Conservation (phyloP, 192 early-diverging fungal species). For the Rhizophagus prolifer region DNA sequence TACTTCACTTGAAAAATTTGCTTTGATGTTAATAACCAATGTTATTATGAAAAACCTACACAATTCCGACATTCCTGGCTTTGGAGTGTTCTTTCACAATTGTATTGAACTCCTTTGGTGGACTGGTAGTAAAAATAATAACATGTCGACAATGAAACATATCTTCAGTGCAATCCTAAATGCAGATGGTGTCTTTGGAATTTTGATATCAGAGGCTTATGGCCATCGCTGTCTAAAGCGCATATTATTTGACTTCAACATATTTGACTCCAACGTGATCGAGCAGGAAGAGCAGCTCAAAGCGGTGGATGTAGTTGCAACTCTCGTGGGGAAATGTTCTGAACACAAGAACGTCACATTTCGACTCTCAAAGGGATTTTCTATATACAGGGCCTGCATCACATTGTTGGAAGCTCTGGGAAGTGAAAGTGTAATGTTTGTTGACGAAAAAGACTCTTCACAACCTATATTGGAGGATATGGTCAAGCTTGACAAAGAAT, state of each 20-base stretch:
- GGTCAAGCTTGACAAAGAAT: neutral
- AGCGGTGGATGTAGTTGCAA: neutral
- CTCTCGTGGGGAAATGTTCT: conserved; percentile 9
- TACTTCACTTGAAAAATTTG: neutral
- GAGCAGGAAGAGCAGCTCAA: neutral
- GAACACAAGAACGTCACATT: neutral
- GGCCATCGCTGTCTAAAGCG: conserved; percentile 4
- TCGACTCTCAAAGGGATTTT: neutral
- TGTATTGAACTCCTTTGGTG: conserved; percentile 19
- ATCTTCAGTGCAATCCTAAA: neutral
- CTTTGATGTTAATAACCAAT: neutral
- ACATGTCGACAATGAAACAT: neutral
- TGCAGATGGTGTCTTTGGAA: neutral
- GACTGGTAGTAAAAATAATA: neutral
- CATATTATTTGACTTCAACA: conserved; percentile 1
- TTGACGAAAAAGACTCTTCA: neutral
- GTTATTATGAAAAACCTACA: neutral
- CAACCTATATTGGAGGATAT: neutral
- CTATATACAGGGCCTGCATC: neutral
- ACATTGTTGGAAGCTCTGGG: neutral
- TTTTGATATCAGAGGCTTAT: neutral
- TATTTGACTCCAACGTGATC: conserved; percentile 1
- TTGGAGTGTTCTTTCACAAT: neutral
- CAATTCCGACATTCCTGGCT: neutral
- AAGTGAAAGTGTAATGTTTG: neutral